Evolutionary conservation across 176 grass and related monocot species (phyloP).

Genomic region (Oryza brachyantha): DNA sequence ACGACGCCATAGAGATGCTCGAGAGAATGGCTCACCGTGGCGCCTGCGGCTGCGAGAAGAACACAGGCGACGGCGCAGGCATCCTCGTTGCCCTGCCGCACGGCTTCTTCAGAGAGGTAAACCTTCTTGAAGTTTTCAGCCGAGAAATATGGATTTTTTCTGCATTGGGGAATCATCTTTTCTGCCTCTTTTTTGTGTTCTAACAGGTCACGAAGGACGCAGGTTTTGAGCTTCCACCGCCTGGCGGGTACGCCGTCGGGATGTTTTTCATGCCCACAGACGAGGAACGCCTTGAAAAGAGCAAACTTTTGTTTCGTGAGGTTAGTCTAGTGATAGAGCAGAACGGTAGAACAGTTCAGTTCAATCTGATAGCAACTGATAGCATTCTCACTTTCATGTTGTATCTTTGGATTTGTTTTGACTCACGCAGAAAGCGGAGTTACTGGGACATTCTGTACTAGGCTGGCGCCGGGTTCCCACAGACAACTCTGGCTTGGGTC

Average conservation of each 20-base stretch:
- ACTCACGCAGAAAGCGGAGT: constrained; percentile 34
- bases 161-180: not conserved
- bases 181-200: not conserved
- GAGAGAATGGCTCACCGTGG: constrained; percentile 61
- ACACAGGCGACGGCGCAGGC: constrained; percentile 63
- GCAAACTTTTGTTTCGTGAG: constrained; percentile 50
- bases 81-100: constrained; percentile 51
- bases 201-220: constrained; percentile 44
- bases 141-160: not conserved
- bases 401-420: not conserved
- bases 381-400: not conserved
- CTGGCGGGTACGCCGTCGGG: constrained; percentile 56
- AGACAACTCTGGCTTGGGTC: constrained; percentile 47
- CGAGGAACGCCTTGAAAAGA: constrained; percentile 40
- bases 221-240: constrained; percentile 43
- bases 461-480: constrained; percentile 63
- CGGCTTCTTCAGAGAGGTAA: constrained; percentile 45
- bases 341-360: not conserved
- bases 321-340: constrained; percentile 3
- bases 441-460: constrained; percentile 43
- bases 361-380: not conserved
- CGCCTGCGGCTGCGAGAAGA: constrained; percentile 57
- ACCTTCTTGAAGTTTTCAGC: not conserved
- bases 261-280: constrained; percentile 60
- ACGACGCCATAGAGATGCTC: constrained; percentile 59